Evolutionary conservation across 1,284 basidiomycete genomes (phyloP), one percentile per base, ranked within the genome.

Genomic region (Boletellus dicymbophilus): DNA sequence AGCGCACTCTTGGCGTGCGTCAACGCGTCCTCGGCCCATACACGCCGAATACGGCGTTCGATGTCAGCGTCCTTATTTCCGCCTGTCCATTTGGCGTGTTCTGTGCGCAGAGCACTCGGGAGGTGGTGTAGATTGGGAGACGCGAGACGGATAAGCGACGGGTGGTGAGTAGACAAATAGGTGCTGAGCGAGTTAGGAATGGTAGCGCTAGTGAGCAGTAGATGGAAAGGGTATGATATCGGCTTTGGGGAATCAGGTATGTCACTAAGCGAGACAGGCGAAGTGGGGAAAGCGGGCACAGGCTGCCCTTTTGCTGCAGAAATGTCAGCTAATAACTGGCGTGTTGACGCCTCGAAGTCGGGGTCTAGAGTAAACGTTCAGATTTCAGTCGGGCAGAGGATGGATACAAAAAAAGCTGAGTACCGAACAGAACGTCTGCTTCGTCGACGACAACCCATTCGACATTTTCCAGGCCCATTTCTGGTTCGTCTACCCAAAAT

Each of bases 361-460:
- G 84, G 77, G 62, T 93, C 91, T 56, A 43, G 25, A 28, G n/a
- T n/a, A n/a, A n/a, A n/a, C 9, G 21, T 31, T 22, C 25, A 43
- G 40, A 20, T 10, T 45, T 61, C 6, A 48, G 22, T 10, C 33
- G 12, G 10, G 9, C 47, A 16, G 8, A 25, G 15, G 8, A 34
- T 21, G n/a, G n/a, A n/a, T n/a, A n/a, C n/a, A n/a, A 48, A 46
- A 7, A 30, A 38, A 25, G 49, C 41, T 30, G 71, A 79, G 51
- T 55, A 88, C 91, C 90, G 48, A 94, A 86, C n/a, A 95, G 73
- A 27, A 95, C 82, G 63, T 96, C 93, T 0, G 93, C 91, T 64
- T 96, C 93, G 56, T 95, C 93, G 3, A 95, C 74, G 1, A 94
- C 77, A 7, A 95, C 82, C 90, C 91, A 95, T 60, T 94, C 89